Evolutionary conservation across 345 rosid genomes (phyloP), one percentile per base, ranked within the genome.

Genomic region (Abelmoschus esculentus): DNA sequence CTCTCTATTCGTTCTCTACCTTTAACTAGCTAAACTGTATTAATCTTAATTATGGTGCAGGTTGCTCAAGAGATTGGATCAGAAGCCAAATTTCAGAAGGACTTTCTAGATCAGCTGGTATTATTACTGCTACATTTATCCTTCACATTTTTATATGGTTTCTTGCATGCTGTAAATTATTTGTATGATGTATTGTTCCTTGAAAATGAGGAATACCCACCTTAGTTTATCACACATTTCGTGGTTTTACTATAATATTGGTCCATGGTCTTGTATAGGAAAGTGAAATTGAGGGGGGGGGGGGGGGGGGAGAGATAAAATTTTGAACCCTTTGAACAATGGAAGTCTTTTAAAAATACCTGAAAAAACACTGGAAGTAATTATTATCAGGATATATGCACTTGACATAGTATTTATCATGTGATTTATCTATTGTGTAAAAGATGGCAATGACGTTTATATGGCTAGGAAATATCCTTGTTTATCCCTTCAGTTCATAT

Each of bases 31-130:
- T 42, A 17, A 64, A 6, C 5, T 1, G 1, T 64, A 17, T 64
- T 7, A 12, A 63, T 63, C 67, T 42, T 42, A 63, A 63, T 18
- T 52, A 6, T 58, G 66, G 42, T 71, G 80, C 87, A 93, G 97
- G 92, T 93, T 52, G 98, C 97, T 71, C 83, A 87, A 75, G 96
- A 79, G 75, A 91, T 89, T 62, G 85, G 83, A 40, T 70, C 96
- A 22, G 97, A 91, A 81, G 91, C 97, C 0, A 86, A 84, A 78
- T 89, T 59, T 71, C 96, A 91, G 83, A 89, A 80, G 73, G 92
- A 89, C 78, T 83, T 89, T 70, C 74, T 89, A 57, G 91, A 83
- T 82, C 88, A 86, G 72, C 86, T 89, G 91, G 97, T 91, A 86
- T 62, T 42, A 9, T 40, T 8, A 40, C 11, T 7, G 8, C 64